These are phyloP conservation scores for Tuber indicum DNA, from an alignment of 495 filamentous ascomycete genomes.

Conservation along the genomic window DNA sequence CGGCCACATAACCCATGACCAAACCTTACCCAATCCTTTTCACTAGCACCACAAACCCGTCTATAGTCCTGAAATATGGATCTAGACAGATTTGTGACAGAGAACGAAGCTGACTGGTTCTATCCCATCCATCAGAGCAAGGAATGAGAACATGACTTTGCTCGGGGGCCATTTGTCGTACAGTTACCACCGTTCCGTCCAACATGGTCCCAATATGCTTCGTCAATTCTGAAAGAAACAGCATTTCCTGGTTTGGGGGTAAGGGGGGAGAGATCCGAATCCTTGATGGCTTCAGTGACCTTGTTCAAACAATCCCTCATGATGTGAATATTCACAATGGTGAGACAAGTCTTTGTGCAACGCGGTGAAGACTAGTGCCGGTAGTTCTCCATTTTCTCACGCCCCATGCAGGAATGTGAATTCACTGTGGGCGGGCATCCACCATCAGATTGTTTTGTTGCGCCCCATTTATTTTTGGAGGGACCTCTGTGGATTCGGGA, in stretches of 20 bases:
- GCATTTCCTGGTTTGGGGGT: conserved; percentile 72
- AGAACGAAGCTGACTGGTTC: conserved; percentile 91
- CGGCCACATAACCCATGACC: conserved; percentile 94
- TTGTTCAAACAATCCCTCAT: conserved; percentile 89
- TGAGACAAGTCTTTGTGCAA: conserved; percentile 75
- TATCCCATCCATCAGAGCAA: conserved; percentile 97
- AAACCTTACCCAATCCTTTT: conserved; percentile 96
- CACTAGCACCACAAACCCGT: conserved; percentile 88
- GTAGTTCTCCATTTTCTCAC: conserved; percentile 98
- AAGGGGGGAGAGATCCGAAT: conserved; percentile 80
- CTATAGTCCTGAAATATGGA: conserved; percentile 88
- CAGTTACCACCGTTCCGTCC: conserved; percentile 78
- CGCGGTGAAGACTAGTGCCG: conserved; percentile 55
- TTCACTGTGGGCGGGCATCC: conserved; percentile 95
- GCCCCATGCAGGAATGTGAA: conserved; percentile 83
- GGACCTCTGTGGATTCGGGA: conserved; percentile 8
- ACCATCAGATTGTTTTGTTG: conserved; percentile 94
- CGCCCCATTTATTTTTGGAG: conserved; percentile 67
- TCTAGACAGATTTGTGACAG: conserved; percentile 88
- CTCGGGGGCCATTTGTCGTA: conserved; percentile 78
- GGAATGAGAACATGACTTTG: conserved; percentile 95
- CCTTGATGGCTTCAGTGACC: conserved; percentile 83
- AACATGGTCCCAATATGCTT: conserved; percentile 82
- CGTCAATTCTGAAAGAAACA: conserved; percentile 84
- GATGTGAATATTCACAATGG: conserved; percentile 97